Evolutionary conservation across 192 early-diverging fungal species (phyloP), one percentile per base, ranked within the genome.

Genomic region (Haplosporangium gracile): DNA sequence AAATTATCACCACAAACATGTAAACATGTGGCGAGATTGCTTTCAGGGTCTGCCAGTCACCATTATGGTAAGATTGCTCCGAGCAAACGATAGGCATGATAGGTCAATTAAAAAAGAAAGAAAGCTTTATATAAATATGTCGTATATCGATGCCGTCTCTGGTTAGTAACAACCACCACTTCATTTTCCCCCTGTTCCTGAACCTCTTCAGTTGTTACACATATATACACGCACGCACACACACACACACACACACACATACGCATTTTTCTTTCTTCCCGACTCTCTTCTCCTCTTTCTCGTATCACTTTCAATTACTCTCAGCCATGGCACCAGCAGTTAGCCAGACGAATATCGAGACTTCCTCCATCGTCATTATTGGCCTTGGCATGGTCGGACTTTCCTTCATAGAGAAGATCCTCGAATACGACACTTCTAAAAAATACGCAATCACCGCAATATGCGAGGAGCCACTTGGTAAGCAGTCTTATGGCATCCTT

Each of bases 371-470:
- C 24, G 91, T 93, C 26, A 88, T 94, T 38, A 76, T 94, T 60
- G 94, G 94, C n/a, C 88, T 95, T 26, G 94, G 94, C 26, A 95
- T 95, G 94, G 93, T 95, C 15, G 94, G 90, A 5, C 76, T 95
- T 47, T 88, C 89, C 1, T 92, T 95, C 78, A 93, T 91, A 18
- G 94, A 95, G 81, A 93, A 91, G 77, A 74, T 95, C 39, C 68
- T 92, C 53, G 89, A 91, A 68, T 89, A 88, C 65, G 94, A 95
- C 75, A 79, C 81, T 18, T 76, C 82, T 15, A 88, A 87, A n/a
- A 47, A 70, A 63, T 94, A 89, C 77, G 72, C 36, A 9, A 88
- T 95, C 34, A 80, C 81, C 2, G 89, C 88, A 26, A 95, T 95
- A 77, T 88, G 90, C 8, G 92, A 95, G 81, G 94, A 94, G 73